A percentile compares a stretch with the other conserved stretches of the same genome.
phyloP scores from a whole-genome alignment of 176 grass and related monocot species.

The barley (Hordeum vulgare) region MorexV3_pseudomolecules_assembly NC_058519.1:453702825-453703324 shows the following conservation, averaged over 20 bases:
- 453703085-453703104: not conserved
- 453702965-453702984: no score
- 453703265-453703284: not conserved
- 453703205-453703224: slow-evolving; percentile 11
- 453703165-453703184: slow-evolving; percentile 22
- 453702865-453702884: no score
- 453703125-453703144: not conserved
- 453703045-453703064: not conserved
- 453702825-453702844: no score
- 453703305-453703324: not conserved
- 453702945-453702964: no score
- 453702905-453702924: no score
- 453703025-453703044: no score
- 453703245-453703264: slow-evolving; percentile 3
- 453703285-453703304: not conserved
- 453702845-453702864: no score
- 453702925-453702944: no score
- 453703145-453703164: not conserved
- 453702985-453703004: no score
- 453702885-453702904: no score
- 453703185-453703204: slow-evolving; percentile 5
- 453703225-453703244: not conserved
- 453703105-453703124: not conserved
- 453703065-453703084: not conserved
- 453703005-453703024: no score